phyloP scores from a whole-genome alignment of 1,284 basidiomycete species.

The Neotropicomus parvogracilis region DNA sequence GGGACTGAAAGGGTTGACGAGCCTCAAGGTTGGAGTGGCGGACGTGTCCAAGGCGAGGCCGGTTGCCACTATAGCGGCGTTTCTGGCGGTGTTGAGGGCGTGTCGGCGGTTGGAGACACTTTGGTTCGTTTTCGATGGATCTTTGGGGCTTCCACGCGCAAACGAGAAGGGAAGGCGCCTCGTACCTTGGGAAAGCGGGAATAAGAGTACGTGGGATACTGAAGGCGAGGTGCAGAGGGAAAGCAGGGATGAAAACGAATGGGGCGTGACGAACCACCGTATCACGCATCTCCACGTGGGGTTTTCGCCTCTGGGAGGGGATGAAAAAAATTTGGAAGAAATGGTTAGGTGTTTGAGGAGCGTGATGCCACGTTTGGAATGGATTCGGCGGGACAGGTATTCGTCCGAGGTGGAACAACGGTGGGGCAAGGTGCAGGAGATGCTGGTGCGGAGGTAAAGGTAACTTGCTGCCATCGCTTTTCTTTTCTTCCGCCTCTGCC shows the following conservation, averaged over 20 bases:
- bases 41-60: slow-evolving; percentile 24
- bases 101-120: slow-evolving; percentile 20
- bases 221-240: background rate
- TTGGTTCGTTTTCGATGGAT: slow-evolving; percentile 23
- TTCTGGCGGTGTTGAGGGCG: slow-evolving; percentile 20
- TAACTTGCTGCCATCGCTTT: too few relatives aligned
- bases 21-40: slow-evolving; percentile 23
- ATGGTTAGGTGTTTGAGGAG: slow-evolving; percentile 16
- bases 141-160: slow-evolving; percentile 2
- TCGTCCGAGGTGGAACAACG: slow-evolving; percentile 9
- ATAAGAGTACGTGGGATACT: background rate
- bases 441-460: slow-evolving; percentile 9
- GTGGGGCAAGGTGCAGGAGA: slow-evolving; percentile 16
- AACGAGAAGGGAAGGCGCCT: slow-evolving; percentile 3
- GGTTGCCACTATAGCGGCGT: slow-evolving; percentile 18
- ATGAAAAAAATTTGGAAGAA: background rate
- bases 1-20: slow-evolving; percentile 15
- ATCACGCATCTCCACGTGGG: slow-evolving; percentile 20
- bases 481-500: too few relatives aligned
- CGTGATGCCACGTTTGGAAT: slow-evolving; percentile 24
- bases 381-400: slow-evolving; percentile 20
- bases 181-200: background rate
- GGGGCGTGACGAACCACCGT: slow-evolving; percentile 20
- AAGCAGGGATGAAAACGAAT: slow-evolving; percentile 5
- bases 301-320: slow-evolving; percentile 24